Percentiles rank a stretch among this genome's conserved stretches.
phyloP scores from a whole-genome alignment of 1,139 yeast species.

The Arxiozyma heterogenica region DNA sequence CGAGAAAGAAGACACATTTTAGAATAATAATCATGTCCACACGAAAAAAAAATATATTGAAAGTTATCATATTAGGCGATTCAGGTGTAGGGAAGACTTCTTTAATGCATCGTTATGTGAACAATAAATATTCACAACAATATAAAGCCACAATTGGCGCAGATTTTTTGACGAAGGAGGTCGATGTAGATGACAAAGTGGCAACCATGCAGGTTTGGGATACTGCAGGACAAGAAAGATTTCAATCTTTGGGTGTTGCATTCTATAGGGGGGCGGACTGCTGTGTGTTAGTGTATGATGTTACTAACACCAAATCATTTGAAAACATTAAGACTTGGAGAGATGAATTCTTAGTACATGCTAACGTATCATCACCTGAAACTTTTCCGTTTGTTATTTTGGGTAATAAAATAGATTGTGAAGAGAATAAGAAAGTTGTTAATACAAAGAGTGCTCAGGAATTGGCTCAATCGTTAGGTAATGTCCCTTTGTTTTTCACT shows the following conservation, averaged over 20 bases:
- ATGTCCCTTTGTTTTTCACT: slow-evolving; percentile 88
- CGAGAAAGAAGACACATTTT: not conserved
- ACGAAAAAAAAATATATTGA: slow-evolving; percentile 81
- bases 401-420: slow-evolving; percentile 93
- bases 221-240: slow-evolving; percentile 97
- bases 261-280: slow-evolving; percentile 98
- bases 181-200: slow-evolving; percentile 60
- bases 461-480: slow-evolving; percentile 77
- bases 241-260: slow-evolving; percentile 94
- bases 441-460: slow-evolving; percentile 77
- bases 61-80: slow-evolving; percentile 92
- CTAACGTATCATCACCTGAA: slow-evolving; percentile 87
- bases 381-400: slow-evolving; percentile 90
- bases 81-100: slow-evolving; percentile 98
- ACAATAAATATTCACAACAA: slow-evolving; percentile 89
- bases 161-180: slow-evolving; percentile 88
- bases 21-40: slow-evolving; percentile 44
- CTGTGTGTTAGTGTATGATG: slow-evolving; percentile 92
- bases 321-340: slow-evolving; percentile 88
- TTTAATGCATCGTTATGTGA: slow-evolving; percentile 90
- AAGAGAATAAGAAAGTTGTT: slow-evolving; percentile 79
- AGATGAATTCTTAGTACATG: slow-evolving; percentile 89
- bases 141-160: slow-evolving; percentile 98
- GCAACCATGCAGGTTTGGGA: slow-evolving; percentile 94
- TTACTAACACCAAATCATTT: slow-evolving; percentile 84